phyloP scores from a whole-genome alignment of 345 rosid species.

The Gossypium turneri region DNA sequence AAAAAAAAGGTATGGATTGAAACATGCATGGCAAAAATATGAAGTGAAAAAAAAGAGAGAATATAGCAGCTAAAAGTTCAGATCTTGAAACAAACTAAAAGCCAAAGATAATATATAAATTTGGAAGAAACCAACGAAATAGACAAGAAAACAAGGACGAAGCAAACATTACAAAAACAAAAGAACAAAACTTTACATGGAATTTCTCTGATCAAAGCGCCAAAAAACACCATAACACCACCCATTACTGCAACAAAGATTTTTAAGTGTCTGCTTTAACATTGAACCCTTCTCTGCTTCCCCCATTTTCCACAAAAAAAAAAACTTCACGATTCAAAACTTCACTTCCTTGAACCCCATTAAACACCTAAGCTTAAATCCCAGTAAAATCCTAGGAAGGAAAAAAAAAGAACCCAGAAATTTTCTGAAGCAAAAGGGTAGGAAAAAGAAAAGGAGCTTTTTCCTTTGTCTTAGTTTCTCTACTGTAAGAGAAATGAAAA shows the following conservation, averaged over 20 bases:
- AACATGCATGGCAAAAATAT: slow-evolving; percentile 4
- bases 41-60: too few species aligned
- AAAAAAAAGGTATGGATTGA: background rate
- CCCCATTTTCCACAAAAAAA: slow-evolving; percentile 19
- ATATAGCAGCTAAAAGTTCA: background rate
- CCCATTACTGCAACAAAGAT: slow-evolving; percentile 67
- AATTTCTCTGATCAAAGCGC: slow-evolving; percentile 61
- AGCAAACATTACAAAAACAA: background rate
- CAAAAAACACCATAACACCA: slow-evolving; percentile 89
- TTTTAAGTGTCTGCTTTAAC: slow-evolving; percentile 52
- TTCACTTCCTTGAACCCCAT: slow-evolving; percentile 12
- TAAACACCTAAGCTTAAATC: background rate
- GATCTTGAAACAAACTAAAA: slow-evolving; percentile 7
- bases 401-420: background rate
- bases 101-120: background rate
- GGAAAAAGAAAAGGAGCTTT: background rate
- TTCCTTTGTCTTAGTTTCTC: background rate
- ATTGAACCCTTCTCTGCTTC: slow-evolving; percentile 39
- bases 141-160: background rate
- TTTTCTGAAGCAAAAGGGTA: background rate
- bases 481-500: slow-evolving; percentile 15
- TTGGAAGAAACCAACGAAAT: slow-evolving; percentile 9
- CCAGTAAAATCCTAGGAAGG: background rate
- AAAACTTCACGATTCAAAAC: slow-evolving; percentile 20
- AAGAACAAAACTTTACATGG: slow-evolving; percentile 47